Base-by-base conservation (phyloP, 805 yeast genomes). In the Ogataea methanolica region DNA sequence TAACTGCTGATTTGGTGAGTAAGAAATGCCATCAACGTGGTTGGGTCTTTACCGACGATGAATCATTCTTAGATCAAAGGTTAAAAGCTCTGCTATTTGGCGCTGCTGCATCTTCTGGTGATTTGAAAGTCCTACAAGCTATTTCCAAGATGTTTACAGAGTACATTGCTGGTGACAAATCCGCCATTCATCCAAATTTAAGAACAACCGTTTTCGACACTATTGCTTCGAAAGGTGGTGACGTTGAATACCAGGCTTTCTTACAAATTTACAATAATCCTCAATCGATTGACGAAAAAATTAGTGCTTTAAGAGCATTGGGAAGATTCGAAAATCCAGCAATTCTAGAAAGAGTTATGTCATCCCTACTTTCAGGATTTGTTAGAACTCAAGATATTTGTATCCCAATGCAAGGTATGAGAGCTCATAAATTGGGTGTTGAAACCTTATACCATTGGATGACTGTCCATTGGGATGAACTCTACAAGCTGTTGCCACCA, bases 11-110 rank as follows among this genome's bases (percentile, higher is more conserved):
- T 6, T 47, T 64, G 37, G 66, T 62, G 21, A 23, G 55, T 21
- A 57, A 49, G 7, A 62, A 56, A 43, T 52, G 57, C 29, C 64
- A 64, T 62, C 82, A 79, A 26, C 75, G 85, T 29, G 87, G 94
- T n/a, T 96, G 90, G 72, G 79, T 85, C 15, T 92, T 84, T 59
- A 79, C 88, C 52, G 95, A 96, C 11, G 80, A 85, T 42, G 97
- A 92, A 40, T 49, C 67, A 15, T 61, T 62, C 60, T 66, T 63
- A 42, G 69, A 63, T 5, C 68, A 65, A 52, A 61, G 53, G 48
- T 54, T 79, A 50, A 67, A 74, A 52, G 60, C 78, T 1, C 66
- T 68, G 29, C 58, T 79, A 38, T 72, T 78, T 60, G 57, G 63
- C 16, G 66, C 68, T 36, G 76, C 79, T 7, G 75, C 78, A 16